These are phyloP conservation scores for Mucor indicus DNA, from an alignment of 371 early-diverging fungal genomes.

Conservation along the genomic window DNA sequence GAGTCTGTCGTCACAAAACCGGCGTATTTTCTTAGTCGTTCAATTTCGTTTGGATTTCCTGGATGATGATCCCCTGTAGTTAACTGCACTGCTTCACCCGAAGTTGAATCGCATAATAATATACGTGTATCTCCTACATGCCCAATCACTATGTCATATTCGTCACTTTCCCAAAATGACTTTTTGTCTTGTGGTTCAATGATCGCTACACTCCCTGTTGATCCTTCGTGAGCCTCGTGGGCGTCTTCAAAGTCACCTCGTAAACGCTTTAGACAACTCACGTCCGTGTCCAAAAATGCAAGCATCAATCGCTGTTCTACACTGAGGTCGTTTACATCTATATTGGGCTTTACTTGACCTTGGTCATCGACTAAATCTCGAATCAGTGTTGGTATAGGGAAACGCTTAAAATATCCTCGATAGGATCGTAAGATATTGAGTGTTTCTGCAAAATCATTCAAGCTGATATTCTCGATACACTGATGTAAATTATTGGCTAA, in stretches of 20 bases:
- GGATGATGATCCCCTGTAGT: constrained; percentile 68
- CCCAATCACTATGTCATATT: constrained; percentile 52
- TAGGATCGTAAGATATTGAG: constrained; percentile 28
- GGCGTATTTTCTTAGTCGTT: constrained; percentile 57
- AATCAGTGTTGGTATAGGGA: constrained; percentile 30
- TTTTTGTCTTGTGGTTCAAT: constrained; percentile 50
- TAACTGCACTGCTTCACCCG: constrained; percentile 50
- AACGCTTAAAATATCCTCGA: constrained; percentile 47
- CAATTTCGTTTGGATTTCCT: constrained; percentile 51
- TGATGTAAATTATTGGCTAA: constrained; percentile 40
- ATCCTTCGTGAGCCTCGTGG: constrained; percentile 48
- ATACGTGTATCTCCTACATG: constrained; percentile 68
- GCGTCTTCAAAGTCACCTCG: constrained; percentile 11
- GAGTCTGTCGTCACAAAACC: constrained; percentile 70
- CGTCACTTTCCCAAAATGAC: constrained; percentile 61
- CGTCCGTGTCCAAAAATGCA: constrained; percentile 54
- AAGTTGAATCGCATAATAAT: constrained; percentile 52
- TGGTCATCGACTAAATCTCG: constrained; percentile 24
- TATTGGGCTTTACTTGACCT: constrained; percentile 6
- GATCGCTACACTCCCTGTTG: constrained; percentile 61
- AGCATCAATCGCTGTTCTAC: constrained; percentile 57
- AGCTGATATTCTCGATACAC: constrained; percentile 33
- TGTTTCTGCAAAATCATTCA: constrained; percentile 33
- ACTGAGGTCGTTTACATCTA: constrained; percentile 30
- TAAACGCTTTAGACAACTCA: constrained; percentile 23